Base-by-base conservation (phyloP, 805 yeast species). In the Nakazawaea siamensis region DNA sequence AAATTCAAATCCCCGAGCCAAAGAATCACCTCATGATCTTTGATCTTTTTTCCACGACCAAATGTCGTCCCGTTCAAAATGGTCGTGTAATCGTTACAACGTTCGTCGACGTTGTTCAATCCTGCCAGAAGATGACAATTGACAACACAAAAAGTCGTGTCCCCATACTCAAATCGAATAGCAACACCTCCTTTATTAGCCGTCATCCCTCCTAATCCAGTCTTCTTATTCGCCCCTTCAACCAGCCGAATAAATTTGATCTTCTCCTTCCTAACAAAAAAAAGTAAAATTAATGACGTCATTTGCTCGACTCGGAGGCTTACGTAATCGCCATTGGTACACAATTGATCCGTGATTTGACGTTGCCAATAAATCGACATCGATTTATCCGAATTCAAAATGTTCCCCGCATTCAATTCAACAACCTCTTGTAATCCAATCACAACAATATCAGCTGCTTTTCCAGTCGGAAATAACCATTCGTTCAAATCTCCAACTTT, bases 1-100 rank as follows among this genome's bases (percentile, higher is more conserved):
- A 80, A 92, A 53, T 92, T 92, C 57, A 94, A 78, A 56, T 92
- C 98, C 6, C 98, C 98, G 57, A 84, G 66, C 87, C 96, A 86
- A 12, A 92, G 72, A 12, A 88, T 68, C 15, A 77, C 74, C 48
- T 90, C 95, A 48, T 82, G 92, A 46, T 86, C 94, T 33, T 70
- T 66, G 3, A 86, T 72, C 36, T 62, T 65, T 36, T 73, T 62
- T 43, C 70, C 68, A 43, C 57, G 68, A n/a, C 76, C 67, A 51
- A 83, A 83, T 39, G 75, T 62, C 20, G 82, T 63, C 5, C 83
- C 84, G 39, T 73, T 76, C 2, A 78, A 66, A 21, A 92, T 79
- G 1, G 88, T 74, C 44, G 84, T 84, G 47, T 83, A 85, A 52
- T 92, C 94, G 44, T 77, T 78, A 50, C 84, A 94, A 38, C 98